Conservation (phyloP, 768 basidiomycete species). For the Collybiopsis confluens region DNA sequence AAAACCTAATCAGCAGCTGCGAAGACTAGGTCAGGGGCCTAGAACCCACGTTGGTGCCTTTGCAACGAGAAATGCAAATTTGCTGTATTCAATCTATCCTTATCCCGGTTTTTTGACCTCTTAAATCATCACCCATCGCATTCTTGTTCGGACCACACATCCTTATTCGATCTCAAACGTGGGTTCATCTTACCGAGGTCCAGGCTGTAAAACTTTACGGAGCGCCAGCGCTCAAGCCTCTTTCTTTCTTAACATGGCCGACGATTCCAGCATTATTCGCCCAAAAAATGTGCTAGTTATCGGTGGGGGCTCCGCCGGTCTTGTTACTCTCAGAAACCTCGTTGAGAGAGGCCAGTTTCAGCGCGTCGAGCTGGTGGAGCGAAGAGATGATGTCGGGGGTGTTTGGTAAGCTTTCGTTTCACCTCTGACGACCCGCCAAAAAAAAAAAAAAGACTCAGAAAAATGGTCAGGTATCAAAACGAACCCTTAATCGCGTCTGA, state of each 20-base stretch:
- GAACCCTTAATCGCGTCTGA: neutral
- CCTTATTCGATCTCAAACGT: too few species aligned
- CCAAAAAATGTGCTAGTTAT: conserved; percentile 37
- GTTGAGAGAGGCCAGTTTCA: conserved; percentile 34
- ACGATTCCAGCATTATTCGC: neutral
- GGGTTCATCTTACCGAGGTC: neutral
- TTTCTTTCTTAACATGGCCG: neutral
- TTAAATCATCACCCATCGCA: too few species aligned
- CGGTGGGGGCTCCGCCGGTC: conserved; percentile 46
- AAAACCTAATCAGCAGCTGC: too few species aligned
- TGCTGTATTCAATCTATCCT: too few species aligned
- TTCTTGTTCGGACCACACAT: too few species aligned
- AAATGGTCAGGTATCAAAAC: neutral
- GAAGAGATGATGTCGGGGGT: conserved; percentile 39
- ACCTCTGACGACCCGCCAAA: neutral
- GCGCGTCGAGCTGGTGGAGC: conserved; percentile 41
- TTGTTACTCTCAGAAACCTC: conserved; percentile 45
- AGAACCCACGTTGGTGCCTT: too few species aligned
- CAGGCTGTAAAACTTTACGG: neutral
- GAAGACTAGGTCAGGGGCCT: too few species aligned
- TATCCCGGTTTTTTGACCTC: too few species aligned
- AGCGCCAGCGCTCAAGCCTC: neutral
- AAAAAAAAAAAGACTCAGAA: neutral
- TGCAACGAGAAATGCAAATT: too few species aligned
- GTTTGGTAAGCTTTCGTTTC: conserved; percentile 33